phyloP scores from a whole-genome alignment of 2,329 filamentous ascomycete genomes.

The Periglandula ipomoeae region DNA sequence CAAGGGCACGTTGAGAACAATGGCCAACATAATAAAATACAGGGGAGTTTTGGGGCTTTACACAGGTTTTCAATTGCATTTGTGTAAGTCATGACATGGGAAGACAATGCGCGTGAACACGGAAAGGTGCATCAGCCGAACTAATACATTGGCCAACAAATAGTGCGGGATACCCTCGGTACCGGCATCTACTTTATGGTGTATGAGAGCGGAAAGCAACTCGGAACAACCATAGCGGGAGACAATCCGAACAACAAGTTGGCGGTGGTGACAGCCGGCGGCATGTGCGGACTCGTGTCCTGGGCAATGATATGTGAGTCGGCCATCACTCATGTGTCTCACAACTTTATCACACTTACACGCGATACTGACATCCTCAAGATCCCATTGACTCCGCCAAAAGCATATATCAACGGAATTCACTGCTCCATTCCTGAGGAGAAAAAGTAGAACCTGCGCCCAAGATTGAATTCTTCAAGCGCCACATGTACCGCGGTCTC shows the following conservation, averaged over 20 bases:
- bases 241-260: constrained; percentile 68
- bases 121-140: not conserved
- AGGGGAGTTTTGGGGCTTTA: constrained; percentile 67
- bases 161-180: constrained; percentile 73
- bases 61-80: constrained; percentile 69
- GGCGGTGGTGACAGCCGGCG: constrained; percentile 69
- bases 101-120: no score
- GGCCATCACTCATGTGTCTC: no score
- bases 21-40: constrained; percentile 67
- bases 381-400: constrained; percentile 74
- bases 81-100: constrained; percentile 46
- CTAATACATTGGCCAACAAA: not conserved
- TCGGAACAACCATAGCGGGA: constrained; percentile 64
- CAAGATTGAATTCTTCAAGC: constrained; percentile 69
- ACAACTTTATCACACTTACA: no score
- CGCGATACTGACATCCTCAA: constrained; percentile 14
- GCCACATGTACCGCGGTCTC: constrained; percentile 72
- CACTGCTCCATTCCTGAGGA: constrained; percentile 60
- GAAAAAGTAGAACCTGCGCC: constrained; percentile 55
- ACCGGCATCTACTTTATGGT: constrained; percentile 84
- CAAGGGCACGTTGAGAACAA: constrained; percentile 67
- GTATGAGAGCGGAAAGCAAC: constrained; percentile 78
- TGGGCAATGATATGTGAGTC: constrained; percentile 66
- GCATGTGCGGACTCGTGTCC: constrained; percentile 72
- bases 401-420: constrained; percentile 76